Conservation (phyloP, 108 stramenopile species). For the Cyclostephanos tholiformis region DNA sequence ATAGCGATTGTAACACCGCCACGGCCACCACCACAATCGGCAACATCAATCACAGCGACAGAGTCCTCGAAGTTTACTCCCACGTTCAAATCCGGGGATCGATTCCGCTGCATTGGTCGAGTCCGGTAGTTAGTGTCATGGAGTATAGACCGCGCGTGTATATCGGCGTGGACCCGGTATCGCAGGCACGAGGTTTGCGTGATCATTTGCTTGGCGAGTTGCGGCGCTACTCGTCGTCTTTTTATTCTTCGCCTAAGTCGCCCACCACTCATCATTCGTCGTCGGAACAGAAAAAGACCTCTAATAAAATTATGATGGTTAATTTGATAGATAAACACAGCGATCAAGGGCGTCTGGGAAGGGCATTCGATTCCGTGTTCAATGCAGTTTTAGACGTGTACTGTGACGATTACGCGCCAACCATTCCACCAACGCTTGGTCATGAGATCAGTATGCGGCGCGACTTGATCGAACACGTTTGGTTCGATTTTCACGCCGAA, state of each 20-base stretch:
- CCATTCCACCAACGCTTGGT: not conserved
- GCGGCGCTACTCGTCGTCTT: conserved; percentile 45
- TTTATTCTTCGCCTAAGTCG: not conserved
- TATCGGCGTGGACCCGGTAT: conserved; percentile 81
- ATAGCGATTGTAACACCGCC: not conserved
- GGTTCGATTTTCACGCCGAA: conserved; percentile 98
- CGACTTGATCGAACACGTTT: conserved; percentile 68
- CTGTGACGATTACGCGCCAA: conserved; percentile 12
- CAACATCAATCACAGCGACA: not conserved
- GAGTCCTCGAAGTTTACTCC: conserved; percentile 29
- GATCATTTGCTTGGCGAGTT: conserved; percentile 75
- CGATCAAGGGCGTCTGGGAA: conserved; percentile 90
- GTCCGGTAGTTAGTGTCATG: conserved; percentile 87
- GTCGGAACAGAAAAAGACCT: not conserved
- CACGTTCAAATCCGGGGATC: conserved; percentile 94
- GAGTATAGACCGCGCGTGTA: conserved; percentile 86
- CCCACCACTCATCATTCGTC: conserved; percentile 11
- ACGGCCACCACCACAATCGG: not conserved
- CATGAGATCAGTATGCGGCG: conserved; percentile 9
- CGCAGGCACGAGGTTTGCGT: conserved; percentile 73
- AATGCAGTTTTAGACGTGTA: conserved; percentile 71
- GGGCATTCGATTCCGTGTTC: conserved; percentile 76
- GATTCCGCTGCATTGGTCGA: conserved; percentile 93
- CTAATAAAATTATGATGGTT: conserved; percentile 62
- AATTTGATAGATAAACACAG: conserved; percentile 94